Conservation (phyloP, 2,329 filamentous ascomycete genomes). For the Aureobasidium melanogenum region DNA sequence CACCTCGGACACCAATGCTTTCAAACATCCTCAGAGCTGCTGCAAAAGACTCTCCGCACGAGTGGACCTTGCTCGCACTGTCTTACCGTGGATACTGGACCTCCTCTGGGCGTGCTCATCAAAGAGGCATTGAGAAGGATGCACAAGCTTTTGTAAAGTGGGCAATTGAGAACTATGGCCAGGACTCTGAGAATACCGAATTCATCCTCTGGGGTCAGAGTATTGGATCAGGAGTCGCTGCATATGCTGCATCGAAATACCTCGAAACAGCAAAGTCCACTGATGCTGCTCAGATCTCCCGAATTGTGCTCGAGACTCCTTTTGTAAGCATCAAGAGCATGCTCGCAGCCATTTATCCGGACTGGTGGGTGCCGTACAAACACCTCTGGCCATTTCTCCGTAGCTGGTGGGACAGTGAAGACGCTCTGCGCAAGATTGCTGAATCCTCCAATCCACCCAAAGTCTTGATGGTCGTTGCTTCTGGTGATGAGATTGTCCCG, state of each 20-base stretch:
- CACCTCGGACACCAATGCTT: slow-evolving; percentile 38
- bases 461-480: slow-evolving; percentile 49
- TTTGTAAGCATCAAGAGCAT: slow-evolving; percentile 64
- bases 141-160: slow-evolving; percentile 55
- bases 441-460: slow-evolving; percentile 13
- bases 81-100: slow-evolving; percentile 70
- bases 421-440: slow-evolving; percentile 33
- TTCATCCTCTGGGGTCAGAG: slow-evolving; percentile 70
- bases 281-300: slow-evolving; percentile 22
- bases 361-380: slow-evolving; percentile 70
- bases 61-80: slow-evolving; percentile 37
- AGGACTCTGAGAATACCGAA: slow-evolving; percentile 26
- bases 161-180: slow-evolving; percentile 40
- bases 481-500: slow-evolving; percentile 49
- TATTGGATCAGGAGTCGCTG: slow-evolving; percentile 64
- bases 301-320: slow-evolving; percentile 65
- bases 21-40: slow-evolving; percentile 34
- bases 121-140: slow-evolving; percentile 61
- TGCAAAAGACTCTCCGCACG: slow-evolving; percentile 10
- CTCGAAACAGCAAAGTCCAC: slow-evolving; percentile 22
- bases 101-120: slow-evolving; percentile 61
- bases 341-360: slow-evolving; percentile 64
- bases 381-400: slow-evolving; percentile 66
- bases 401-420: slow-evolving; percentile 45
- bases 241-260: slow-evolving; percentile 46